Evolutionary conservation across 2,329 filamentous ascomycete genomes (phyloP), one percentile per base, ranked within the genome.

Genomic region (Claviceps monticola): DNA sequence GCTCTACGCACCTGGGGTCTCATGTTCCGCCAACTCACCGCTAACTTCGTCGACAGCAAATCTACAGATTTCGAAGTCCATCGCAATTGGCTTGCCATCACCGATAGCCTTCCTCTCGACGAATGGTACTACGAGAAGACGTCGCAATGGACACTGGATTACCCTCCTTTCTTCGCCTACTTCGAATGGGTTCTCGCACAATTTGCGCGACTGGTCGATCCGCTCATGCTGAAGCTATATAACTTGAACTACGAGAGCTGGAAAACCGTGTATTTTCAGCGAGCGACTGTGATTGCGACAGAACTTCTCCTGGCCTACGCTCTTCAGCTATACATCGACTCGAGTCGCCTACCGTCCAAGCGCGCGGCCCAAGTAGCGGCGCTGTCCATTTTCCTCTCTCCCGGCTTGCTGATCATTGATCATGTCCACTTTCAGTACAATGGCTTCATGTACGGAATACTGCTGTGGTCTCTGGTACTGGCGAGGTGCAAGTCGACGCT

Each of bases 361-460:
- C 82, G 81, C 45, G 82, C 87, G 47, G 85, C 89, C 11, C 89
- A 96, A 63, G 88, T 86, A 23, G 87, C 86, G 46, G 89, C 90
- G 23, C 75, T 97, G 52, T 96, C 91, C 1, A 83, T 98, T 54
- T 73, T 97, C 3, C 79, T 97, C 13, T 97, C 90, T 0, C 93
- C 93, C 0, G 93, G 91, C 2, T 79, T 98, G 38, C 75, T 98
- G 54, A 94, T 98, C 64, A 97, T 98, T 66, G 93, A 98, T 64
- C 93, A 98, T 66, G 91, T 96, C 57, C 90, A 96, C 67, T 98
- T 98, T 67, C 93, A 98, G 73, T 98, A 98, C 73, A 98, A 98
- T 71, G 91, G 93, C 42, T 89, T 90, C 69, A 81, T 98, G 69
- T 98, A 97, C 65, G 93, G 93, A 39, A 73, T 97, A 44, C 74